Conservation (phyloP, 2,329 filamentous ascomycete species). For the Thermothelomyces thermophilus region DNA sequence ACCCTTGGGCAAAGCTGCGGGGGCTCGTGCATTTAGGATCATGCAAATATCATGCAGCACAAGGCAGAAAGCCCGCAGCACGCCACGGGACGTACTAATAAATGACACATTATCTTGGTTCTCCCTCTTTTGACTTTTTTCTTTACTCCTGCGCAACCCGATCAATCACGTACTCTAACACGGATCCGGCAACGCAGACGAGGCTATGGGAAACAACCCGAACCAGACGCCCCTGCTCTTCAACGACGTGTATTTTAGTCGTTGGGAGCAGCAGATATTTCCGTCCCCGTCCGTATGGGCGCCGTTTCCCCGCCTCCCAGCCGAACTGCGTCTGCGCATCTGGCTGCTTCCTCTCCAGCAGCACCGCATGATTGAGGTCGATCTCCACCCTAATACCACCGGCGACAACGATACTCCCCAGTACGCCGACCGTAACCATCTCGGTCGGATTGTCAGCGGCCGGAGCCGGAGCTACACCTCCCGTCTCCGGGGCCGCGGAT, state of each 20-base stretch:
- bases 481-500: background rate
- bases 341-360: background rate
- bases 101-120: no score
- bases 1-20: no score
- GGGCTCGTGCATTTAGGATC: no score
- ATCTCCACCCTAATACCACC: background rate
- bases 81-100: no score
- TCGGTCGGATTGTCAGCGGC: slow-evolving; percentile 6
- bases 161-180: background rate
- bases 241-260: background rate
- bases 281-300: background rate
- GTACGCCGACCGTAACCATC: background rate
- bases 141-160: background rate
- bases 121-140: background rate
- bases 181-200: background rate
- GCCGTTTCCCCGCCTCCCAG: background rate
- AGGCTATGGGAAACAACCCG: background rate
- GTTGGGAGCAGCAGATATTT: background rate
- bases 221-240: background rate
- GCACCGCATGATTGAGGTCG: background rate
- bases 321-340: background rate
- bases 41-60: no score
- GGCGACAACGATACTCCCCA: background rate
- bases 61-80: no score
- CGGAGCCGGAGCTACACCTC: slow-evolving; percentile 1